phyloP scores from a whole-genome alignment of 129 eudicot species.

The Helianthus tuberosus region DNA sequence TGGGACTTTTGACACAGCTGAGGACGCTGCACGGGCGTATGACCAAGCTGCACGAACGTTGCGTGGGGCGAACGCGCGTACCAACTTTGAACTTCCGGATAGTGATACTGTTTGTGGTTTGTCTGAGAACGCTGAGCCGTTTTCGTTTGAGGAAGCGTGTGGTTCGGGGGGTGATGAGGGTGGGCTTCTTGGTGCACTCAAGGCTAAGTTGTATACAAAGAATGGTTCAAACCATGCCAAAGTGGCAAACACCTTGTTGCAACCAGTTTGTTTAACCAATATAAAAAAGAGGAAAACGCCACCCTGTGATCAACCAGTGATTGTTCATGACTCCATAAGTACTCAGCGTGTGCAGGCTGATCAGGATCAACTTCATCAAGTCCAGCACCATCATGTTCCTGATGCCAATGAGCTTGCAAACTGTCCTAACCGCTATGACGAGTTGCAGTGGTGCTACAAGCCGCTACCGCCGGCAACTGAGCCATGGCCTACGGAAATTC shows the following conservation, averaged over 20 bases:
- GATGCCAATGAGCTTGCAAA: not conserved
- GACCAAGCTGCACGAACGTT: constrained; percentile 43
- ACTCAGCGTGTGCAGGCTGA: not conserved
- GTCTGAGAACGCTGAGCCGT: constrained; percentile 23
- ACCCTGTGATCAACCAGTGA: constrained; percentile 8
- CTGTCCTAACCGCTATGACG: not conserved
- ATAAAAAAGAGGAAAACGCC: constrained; percentile 24
- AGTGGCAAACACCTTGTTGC: not conserved
- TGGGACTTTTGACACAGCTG: constrained; percentile 44
- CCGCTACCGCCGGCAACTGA: constrained; percentile 25
- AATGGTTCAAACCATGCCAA: constrained; percentile 6
- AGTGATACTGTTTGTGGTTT: constrained; percentile 7
- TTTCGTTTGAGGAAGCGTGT: constrained; percentile 47
- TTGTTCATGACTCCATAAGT: not conserved
- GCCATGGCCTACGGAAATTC: constrained; percentile 30
- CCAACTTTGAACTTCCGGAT: constrained; percentile 35
- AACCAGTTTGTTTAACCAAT: not conserved
- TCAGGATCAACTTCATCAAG: constrained; percentile 18
- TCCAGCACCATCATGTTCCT: constrained; percentile 2
- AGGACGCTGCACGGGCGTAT: constrained; percentile 41
- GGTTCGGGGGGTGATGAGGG: constrained; percentile 30
- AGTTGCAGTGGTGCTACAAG: constrained; percentile 20
- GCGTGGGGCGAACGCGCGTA: constrained; percentile 37
- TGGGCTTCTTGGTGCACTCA: constrained; percentile 39
- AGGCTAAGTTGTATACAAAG: constrained; percentile 33